Evolutionary conservation across 176 grass and related monocot genomes (phyloP), one percentile per base, ranked within the genome.

Genomic region (Miscanthus lutarioriparius): DNA sequence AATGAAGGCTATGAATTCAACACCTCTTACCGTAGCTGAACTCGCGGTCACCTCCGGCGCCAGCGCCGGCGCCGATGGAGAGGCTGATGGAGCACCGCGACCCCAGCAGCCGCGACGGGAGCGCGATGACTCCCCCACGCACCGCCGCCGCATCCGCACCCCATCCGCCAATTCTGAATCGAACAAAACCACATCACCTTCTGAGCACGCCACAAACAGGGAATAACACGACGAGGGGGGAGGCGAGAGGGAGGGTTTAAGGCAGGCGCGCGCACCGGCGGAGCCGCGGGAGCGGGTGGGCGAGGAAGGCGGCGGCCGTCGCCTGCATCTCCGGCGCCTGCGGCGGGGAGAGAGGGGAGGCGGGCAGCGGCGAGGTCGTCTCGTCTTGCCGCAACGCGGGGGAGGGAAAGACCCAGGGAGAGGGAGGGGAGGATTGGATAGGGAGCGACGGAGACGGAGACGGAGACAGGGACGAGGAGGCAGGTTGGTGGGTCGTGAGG

Each of bases 61-160:
- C 77, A 17, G 77, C 86, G 43, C 87, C 92, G 14, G 86, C 90
- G 20, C 80, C 89, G 43, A 97, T 89, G 80, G 94, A 94, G 83
- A 97, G 81, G 73, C 90, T 84, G 79, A 97, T 85, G 17, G 91
- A 67, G 79, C 91, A 97, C 75, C 94, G 86, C 22, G 85, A 62
- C 14, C 28, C 86, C 62, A 82, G 80, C 65, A 74, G 74, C 64
- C 88, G 80, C 28, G 47, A 48, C 11, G 83, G 78, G 20, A 86
- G 73, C 61, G 63, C 65, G 41, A 70, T 7, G 23, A 90, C 79
- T 65, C 91, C 88, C 10, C 82, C 86, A 4, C 68, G 59, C 37
- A 75, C 12, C 76, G 3, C 19, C 17, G 12, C 65, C 77, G 84
- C 88, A 84, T 83, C 25, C 13, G 30, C 26, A 33, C 20, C 41